Base-by-base conservation (phyloP, 2,329 filamentous ascomycete species). In the Iodosphaeria phyllophila region DNA sequence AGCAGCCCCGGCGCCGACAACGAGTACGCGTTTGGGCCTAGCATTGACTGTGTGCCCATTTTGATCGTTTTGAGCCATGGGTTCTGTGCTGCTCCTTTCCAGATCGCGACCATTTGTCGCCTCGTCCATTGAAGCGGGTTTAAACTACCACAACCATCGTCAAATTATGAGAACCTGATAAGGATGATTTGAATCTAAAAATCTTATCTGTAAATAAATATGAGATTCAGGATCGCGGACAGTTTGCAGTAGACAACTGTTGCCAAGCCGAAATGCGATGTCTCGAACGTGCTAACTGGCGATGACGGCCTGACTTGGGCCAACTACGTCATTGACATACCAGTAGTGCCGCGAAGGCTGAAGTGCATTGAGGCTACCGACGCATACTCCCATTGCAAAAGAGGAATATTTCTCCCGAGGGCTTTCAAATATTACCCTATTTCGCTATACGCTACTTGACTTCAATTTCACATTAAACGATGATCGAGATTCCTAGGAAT, bases 1-100 rank as follows among this genome's bases (percentile, higher is more conserved):
- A 27, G 50, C 50, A 24, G 51, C 51, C 6, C 50, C 51, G 5
- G 51, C 50, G 5, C 51, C 51, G n/a, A 54, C 50, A 17, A 54
- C 26, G 9, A 54, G 43, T 15, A 54, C 47, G 16, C 40, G 33
- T 31, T 50, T 52, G 4, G 38, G 40, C 15, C 32, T 35, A 24
- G 37, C 32, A 5, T 28, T 7, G 13, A 13, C 11, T 20, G 31
- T 36, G 16, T 18, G 22, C 9, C 20, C 26, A 16, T 17, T 26
- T 9, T 23, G 17, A 13, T 31, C 28, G 23, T 41, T 34, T 14
- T 30, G 31, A 26, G 35, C 31, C 42, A 44, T 45, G 23, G 18
- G 11, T 15, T 29, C 23, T 13, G 19, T 24, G 16, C 23, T 32
- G 16, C 33, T 28, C 21, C 30, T 24, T 28, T 38, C 33, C n/a